These are phyloP conservation scores for Bryoglossum gracile DNA, from an alignment of 495 filamentous ascomycete species.

Conservation along the genomic window DNA sequence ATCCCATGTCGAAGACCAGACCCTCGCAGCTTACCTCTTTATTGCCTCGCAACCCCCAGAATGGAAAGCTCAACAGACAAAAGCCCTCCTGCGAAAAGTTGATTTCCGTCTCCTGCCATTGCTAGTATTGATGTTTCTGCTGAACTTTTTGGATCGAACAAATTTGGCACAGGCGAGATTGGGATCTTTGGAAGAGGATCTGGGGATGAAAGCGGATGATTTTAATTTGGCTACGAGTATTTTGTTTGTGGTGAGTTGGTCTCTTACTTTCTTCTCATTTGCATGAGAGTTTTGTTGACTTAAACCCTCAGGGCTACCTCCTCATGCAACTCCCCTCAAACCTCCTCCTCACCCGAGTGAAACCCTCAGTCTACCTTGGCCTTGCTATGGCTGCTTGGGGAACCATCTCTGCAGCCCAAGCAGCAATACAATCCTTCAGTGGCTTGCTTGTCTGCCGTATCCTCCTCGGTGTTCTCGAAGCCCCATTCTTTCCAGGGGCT, in stretches of 20 bases:
- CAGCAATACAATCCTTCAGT: constrained; percentile 52
- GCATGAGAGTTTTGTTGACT: too few species aligned
- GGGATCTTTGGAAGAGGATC: constrained; percentile 38
- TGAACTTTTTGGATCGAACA: constrained; percentile 52
- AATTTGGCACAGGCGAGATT: constrained; percentile 47
- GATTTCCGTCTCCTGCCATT: constrained; percentile 56
- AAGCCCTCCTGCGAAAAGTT: constrained; percentile 44
- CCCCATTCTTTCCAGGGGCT: constrained; percentile 64
- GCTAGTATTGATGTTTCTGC: constrained; percentile 52
- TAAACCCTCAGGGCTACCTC: too few species aligned
- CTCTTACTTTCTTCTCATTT: too few species aligned
- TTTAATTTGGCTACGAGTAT: constrained; percentile 44
- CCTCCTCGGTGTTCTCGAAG: constrained; percentile 60
- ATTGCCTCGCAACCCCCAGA: too few species aligned
- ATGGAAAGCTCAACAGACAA: too few species aligned
- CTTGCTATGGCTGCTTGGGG: constrained; percentile 24
- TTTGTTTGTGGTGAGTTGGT: constrained; percentile 32
- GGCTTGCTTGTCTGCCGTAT: constrained; percentile 55
- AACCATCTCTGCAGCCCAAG: constrained; percentile 57
- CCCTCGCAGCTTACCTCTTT: too few species aligned
- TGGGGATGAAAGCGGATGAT: constrained; percentile 41
- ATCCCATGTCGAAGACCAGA: too few species aligned
- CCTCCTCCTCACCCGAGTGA: constrained; percentile 56
- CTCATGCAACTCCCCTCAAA: constrained; percentile 55
- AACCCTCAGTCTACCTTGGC: constrained; percentile 38